Conservation (phyloP, 2,329 filamentous ascomycete species). For the Aspergillus sp. region DNA sequence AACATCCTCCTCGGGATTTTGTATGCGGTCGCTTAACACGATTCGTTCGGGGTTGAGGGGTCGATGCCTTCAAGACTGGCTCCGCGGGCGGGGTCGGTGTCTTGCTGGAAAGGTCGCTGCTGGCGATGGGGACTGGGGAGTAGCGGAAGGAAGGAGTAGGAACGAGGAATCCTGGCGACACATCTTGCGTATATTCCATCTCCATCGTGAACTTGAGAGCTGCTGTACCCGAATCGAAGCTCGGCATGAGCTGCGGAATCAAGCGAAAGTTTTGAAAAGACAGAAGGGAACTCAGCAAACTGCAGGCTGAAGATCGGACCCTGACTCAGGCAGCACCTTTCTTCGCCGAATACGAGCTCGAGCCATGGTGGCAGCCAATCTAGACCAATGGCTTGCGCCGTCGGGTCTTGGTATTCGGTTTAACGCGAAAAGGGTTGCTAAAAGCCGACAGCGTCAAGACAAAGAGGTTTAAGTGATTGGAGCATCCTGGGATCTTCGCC, state of each 20-base stretch:
- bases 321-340: slow-evolving; percentile 6
- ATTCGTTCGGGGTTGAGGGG: not conserved
- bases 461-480: not conserved
- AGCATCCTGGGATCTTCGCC: not conserved
- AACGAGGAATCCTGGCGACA: not conserved
- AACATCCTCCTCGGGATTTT: slow-evolving; percentile 48
- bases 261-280: not conserved
- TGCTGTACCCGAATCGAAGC: no score
- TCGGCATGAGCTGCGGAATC: not conserved
- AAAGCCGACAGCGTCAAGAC: not conserved
- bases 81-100: not conserved
- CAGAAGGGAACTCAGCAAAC: not conserved
- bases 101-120: not conserved
- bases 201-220: not conserved
- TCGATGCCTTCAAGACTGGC: not conserved
- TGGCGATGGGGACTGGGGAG: not conserved
- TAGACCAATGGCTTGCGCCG: slow-evolving; percentile 3
- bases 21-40: slow-evolving; percentile 35
- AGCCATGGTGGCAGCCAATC: not conserved
- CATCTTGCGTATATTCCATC: not conserved
- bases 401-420: not conserved
- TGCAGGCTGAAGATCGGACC: not conserved
- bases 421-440: not conserved
- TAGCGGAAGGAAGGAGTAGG: not conserved
- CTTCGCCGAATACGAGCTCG: slow-evolving; percentile 4